A percentile compares a stretch with the other conserved stretches of the same genome.
Evolutionary conservation across 2,329 filamentous ascomycete genomes (phyloP).

Genomic region (Dactylellina parvicollis): DNA sequence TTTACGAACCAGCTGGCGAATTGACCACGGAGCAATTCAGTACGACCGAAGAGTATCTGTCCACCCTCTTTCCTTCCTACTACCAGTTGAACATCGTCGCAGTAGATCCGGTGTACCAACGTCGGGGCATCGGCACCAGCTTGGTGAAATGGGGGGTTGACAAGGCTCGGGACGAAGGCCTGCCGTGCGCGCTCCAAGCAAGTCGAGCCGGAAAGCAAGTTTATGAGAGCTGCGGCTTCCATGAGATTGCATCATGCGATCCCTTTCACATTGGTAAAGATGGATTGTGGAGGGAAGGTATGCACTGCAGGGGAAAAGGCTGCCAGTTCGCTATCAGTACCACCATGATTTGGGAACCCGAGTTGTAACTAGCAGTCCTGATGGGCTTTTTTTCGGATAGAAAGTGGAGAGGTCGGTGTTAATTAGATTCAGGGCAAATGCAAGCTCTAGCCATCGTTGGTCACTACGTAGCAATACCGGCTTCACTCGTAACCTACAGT

Average conservation of each 20-base stretch:
- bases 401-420: no score
- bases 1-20: slow-evolving; percentile 15
- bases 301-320: slow-evolving; percentile 31
- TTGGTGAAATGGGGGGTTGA: slow-evolving; percentile 30
- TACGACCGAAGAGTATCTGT: not conserved
- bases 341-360: slow-evolving; percentile 29
- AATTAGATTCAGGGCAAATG: no score
- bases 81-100: slow-evolving; percentile 33
- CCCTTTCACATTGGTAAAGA: slow-evolving; percentile 11
- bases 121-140: slow-evolving; percentile 21
- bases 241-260: slow-evolving; percentile 23
- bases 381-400: no score
- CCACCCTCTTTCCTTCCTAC: slow-evolving; percentile 17
- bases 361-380: no score
- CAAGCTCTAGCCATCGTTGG: no score
- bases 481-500: no score
- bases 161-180: slow-evolving; percentile 11
- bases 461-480: no score
- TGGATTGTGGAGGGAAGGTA: slow-evolving; percentile 21
- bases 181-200: slow-evolving; percentile 27
- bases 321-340: slow-evolving; percentile 37
- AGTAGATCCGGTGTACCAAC: slow-evolving; percentile 35
- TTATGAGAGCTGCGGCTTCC: slow-evolving; percentile 29
- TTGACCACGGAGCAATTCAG: slow-evolving; percentile 17
- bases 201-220: slow-evolving; percentile 31